A percentile compares a stretch with the other conserved stretches of the same genome.
These are phyloP conservation scores for Saccharomycopsis fodiens DNA, from an alignment of 805 yeast species.

Conservation along the genomic window DNA sequence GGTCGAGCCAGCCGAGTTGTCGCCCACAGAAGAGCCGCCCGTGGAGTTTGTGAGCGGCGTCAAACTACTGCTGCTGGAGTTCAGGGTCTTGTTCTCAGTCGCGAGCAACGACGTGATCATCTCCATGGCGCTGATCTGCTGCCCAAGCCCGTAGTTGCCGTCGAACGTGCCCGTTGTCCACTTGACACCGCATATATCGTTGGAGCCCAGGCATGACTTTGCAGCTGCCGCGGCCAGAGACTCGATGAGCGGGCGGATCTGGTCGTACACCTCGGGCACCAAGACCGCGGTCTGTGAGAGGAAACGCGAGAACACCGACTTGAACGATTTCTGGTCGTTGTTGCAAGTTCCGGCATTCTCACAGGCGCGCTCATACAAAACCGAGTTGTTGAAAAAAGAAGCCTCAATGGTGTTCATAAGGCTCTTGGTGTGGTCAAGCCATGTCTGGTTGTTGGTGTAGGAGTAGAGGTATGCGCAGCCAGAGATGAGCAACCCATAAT, in stretches of 20 bases:
- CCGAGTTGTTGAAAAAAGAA: slow-evolving; percentile 40
- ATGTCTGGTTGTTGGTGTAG: slow-evolving; percentile 46
- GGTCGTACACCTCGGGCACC: slow-evolving; percentile 45
- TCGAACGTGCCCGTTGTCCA: slow-evolving; percentile 64
- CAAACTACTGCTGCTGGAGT: neutral
- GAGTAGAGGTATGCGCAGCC: slow-evolving; percentile 67
- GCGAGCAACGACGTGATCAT: slow-evolving; percentile 41
- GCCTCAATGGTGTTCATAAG: slow-evolving; percentile 39
- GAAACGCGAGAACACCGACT: slow-evolving; percentile 60
- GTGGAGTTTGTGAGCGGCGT: slow-evolving; percentile 25
- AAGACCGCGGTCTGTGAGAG: slow-evolving; percentile 55
- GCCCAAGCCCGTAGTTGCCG: slow-evolving; percentile 69
- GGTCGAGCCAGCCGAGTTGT: slow-evolving; percentile 35
- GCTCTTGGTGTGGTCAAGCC: slow-evolving; percentile 48
- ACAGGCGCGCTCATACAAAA: slow-evolving; percentile 70
- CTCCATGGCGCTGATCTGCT: slow-evolving; percentile 75
- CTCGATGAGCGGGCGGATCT: slow-evolving; percentile 38
- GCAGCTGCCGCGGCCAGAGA: slow-evolving; percentile 68
- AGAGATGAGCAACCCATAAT: slow-evolving; percentile 59
- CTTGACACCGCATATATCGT: slow-evolving; percentile 51
- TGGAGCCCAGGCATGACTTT: slow-evolving; percentile 59
- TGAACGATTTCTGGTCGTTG: slow-evolving; percentile 69
- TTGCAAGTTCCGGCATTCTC: slow-evolving; percentile 51
- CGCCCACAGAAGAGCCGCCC: slow-evolving; percentile 52
- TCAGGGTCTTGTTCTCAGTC: slow-evolving; percentile 21